Evolutionary conservation across 805 yeast species (phyloP), one percentile per base, ranked within the genome.

Genomic region (Candida jianshihensis): DNA sequence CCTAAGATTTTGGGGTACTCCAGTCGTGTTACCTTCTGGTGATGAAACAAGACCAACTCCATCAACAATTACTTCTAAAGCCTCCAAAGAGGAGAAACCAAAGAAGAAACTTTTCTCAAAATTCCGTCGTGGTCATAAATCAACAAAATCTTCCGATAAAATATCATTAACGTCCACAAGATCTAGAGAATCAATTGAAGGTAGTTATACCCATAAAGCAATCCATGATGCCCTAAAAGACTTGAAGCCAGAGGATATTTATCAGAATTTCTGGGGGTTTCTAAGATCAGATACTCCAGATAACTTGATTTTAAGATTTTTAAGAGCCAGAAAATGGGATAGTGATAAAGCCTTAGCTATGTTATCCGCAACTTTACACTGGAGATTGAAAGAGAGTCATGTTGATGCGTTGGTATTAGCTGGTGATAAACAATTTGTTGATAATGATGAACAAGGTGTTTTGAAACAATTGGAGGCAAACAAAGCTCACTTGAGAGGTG

Each of bases 251-350:
- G 67, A 66, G 17, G 68, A 66, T 16, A 51, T 78, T 8, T 73
- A 74, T 42, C 57, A 57, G 8, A 68, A 71, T 43, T 67, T 78
- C 53, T 74, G 82, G 81, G 54, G 63, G 30, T 67, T 78, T 68
- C 51, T 77, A 34, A 78, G 90, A 60, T 71, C 77, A 29, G 97
- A 90, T 56, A 69, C 80, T 32, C 83, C 94, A 4, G 99, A 92
- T 59, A 81, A 83, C 49, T 59, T 80, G 46, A 34, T 86, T 21
- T 66, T 89, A 51, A 72, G 95, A 50, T 89, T 81, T 51, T 60
- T 85, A 19, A 71, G 95, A 48, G 96, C 96, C 26, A 78, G 96
- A 61, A 87, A 87, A 61, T 87, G 87, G 80, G 76, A 82, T 45
- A 68, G 78, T 17, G 80, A 76, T 47, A 74, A 78, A 51, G 70